Evolutionary conservation across 106 monocot genomes (phyloP), one percentile per base, ranked within the genome.

Genomic region (Agapanthus africanus): DNA sequence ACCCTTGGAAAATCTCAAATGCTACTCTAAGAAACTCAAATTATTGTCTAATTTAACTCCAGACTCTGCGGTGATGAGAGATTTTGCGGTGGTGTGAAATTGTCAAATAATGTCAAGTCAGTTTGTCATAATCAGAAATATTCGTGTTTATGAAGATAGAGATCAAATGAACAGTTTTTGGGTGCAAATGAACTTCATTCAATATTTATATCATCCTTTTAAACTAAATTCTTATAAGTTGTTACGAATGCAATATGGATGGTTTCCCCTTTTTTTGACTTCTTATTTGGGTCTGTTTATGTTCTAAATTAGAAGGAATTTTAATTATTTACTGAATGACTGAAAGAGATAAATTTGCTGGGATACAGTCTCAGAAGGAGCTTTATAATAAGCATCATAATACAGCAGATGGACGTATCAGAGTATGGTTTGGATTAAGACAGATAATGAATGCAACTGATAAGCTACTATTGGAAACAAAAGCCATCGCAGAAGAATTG

Each of bases 401-500:
- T 37, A 88, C 90, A 67, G 94, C 90, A 3, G 76, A 94, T 70
- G 94, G 90, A 11, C 82, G 90, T 38, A 91, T 94, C 27, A 82
- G 87, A 78, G 61, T 94, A 66, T 94, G 94, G 94, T 88, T 94
- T 79, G 94, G 94, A 36, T 57, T 94, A 63, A 94, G 94, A 54
- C 90, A 90, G 65, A 94, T 94, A 47, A 90, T 94, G 94, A 94
- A 94, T 76, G 80, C 94, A 42, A 94, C 83, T 54, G 94, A 90
- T 72, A 69, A 40, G 52, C 71, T 94, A 26, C 64, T 94, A 31
- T 34, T 79, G 54, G 70, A 87, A 79, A 90, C 94, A 65, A 87
- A 80, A 61, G 83, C 87, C 70, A 63, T 59, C 11, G 85, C 90
- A 18, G 76, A 74, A 54, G 85, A 90, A 74, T 73, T 90, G 11